phyloP scores from a whole-genome alignment of 148 eudicot genomes.

The Spergularia marina region DNA sequence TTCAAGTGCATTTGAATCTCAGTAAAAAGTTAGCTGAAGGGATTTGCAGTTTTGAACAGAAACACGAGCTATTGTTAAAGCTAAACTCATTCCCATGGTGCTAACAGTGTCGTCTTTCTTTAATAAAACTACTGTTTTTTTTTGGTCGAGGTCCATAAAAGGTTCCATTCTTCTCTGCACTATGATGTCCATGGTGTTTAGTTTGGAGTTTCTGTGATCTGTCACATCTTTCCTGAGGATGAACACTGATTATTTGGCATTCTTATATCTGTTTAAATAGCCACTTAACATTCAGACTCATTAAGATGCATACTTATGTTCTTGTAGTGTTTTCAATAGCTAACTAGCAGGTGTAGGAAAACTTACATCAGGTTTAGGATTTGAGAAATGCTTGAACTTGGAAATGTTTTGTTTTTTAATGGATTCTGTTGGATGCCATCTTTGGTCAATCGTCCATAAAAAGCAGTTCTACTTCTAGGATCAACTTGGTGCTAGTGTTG shows the following conservation, averaged over 20 bases:
- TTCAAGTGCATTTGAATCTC: neutral
- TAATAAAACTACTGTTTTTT: neutral
- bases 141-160: neutral
- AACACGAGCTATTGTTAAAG: neutral
- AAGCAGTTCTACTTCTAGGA: neutral
- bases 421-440: neutral
- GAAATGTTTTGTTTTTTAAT: neutral
- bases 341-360: too few relatives aligned
- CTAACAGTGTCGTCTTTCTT: neutral
- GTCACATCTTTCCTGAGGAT: neutral
- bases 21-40: neutral
- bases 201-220: neutral
- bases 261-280: neutral
- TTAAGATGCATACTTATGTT: neutral
- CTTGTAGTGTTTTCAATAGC: too few relatives aligned
- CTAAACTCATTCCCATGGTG: neutral
- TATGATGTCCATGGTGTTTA: neutral
- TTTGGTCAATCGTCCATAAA: neutral
- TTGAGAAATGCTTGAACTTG: neutral
- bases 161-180: neutral
- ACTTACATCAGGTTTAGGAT: too few relatives aligned
- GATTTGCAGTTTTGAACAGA: too few relatives aligned
- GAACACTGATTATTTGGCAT: neutral
- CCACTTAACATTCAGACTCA: neutral
- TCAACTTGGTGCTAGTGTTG: slow-evolving; percentile 1